phyloP scores from a whole-genome alignment of 177 flowering plant genomes.

The Vitis hybrid region DNA sequence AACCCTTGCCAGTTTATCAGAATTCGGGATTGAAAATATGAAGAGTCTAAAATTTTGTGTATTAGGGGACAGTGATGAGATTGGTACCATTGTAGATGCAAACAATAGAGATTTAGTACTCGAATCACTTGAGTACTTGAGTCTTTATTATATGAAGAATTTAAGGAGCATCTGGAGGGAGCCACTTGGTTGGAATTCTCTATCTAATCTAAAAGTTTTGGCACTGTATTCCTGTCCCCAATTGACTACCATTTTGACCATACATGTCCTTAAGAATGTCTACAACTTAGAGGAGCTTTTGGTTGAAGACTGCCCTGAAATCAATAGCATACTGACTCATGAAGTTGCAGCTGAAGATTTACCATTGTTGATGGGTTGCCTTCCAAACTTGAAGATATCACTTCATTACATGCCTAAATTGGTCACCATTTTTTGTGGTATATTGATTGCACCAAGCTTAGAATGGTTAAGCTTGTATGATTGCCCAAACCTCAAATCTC shows the following conservation, averaged over 20 bases:
- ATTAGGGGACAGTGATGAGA: slow-evolving; percentile 11
- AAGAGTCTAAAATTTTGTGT: slow-evolving; percentile 5
- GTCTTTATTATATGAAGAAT: too few species aligned
- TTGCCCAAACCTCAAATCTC: too few species aligned
- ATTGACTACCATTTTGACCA: too few species aligned
- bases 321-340: background rate
- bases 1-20: slow-evolving; percentile 2
- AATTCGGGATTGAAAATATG: background rate
- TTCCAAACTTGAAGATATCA: slow-evolving; percentile 7
- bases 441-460: background rate
- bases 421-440: slow-evolving; percentile 1
- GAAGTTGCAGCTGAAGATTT: background rate
- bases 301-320: slow-evolving; percentile 7
- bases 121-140: too few species aligned
- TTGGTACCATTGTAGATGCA: background rate
- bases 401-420: slow-evolving; percentile 7
- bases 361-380: background rate
- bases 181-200: too few species aligned
- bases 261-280: too few species aligned
- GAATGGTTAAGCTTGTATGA: background rate
- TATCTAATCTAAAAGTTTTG: too few species aligned
- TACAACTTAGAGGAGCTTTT: too few species aligned
- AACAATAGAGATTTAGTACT: background rate
- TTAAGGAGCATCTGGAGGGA: too few species aligned
- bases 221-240: too few species aligned